These are phyloP conservation scores for Fusarium anguioides DNA, from an alignment of 2,329 filamentous ascomycete species.

Conservation along the genomic window DNA sequence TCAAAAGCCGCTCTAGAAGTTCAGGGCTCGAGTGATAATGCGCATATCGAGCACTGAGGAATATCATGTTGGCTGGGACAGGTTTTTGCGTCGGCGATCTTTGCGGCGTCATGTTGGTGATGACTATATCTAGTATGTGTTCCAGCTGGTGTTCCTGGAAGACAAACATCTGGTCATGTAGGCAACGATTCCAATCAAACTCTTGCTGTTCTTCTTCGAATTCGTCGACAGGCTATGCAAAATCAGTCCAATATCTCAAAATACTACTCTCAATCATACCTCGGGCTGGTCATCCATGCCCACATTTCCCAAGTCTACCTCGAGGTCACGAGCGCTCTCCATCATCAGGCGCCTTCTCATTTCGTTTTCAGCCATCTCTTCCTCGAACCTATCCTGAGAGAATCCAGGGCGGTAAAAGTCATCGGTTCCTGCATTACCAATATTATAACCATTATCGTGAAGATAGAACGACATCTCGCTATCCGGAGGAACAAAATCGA, in stretches of 20 bases:
- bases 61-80: conserved; percentile 96
- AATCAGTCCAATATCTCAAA: neutral
- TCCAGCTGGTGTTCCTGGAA: conserved; percentile 96
- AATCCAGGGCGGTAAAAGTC: conserved; percentile 96
- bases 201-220: conserved; percentile 90
- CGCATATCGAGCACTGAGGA: conserved; percentile 93
- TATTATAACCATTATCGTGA: conserved; percentile 91
- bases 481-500: conserved; percentile 94
- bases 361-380: conserved; percentile 96
- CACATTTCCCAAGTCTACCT: conserved; percentile 95
- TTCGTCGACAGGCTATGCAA: conserved; percentile 74
- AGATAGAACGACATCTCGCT: conserved; percentile 97
- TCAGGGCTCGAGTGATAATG: conserved; percentile 94
- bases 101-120: conserved; percentile 98
- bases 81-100: conserved; percentile 97
- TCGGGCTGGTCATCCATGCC: conserved; percentile 96
- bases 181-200: conserved; percentile 93
- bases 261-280: conserved; percentile 60
- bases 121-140: conserved; percentile 92
- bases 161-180: conserved; percentile 99
- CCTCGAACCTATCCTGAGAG: conserved; percentile 92
- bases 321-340: conserved; percentile 96
- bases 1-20: conserved; percentile 81
- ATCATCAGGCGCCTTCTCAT: conserved; percentile 98
- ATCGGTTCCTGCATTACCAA: conserved; percentile 82